Conservation (phyloP, 2,329 filamentous ascomycete species). For the Monosporascus sp. region DNA sequence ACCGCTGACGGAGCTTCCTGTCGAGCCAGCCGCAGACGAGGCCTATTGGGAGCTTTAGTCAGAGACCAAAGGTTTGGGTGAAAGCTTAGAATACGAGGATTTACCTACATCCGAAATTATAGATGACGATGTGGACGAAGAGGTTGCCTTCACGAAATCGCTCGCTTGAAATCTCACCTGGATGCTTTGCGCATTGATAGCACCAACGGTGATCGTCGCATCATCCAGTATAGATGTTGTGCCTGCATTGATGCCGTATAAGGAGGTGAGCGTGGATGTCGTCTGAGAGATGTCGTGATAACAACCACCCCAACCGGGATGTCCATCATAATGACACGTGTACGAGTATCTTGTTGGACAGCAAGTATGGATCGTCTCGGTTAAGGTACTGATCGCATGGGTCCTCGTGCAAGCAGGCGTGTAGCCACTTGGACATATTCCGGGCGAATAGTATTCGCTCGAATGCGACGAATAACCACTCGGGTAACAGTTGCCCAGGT, state of each 20-base stretch:
- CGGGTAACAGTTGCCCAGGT: slow-evolving; percentile 1
- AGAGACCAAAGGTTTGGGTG: background rate
- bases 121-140: background rate
- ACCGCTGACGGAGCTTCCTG: background rate
- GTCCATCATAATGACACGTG: background rate
- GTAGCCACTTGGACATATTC: slow-evolving; percentile 1
- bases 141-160: background rate
- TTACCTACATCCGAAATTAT: background rate
- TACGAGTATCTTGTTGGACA: background rate
- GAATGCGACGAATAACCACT: background rate
- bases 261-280: background rate
- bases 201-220: background rate
- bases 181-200: slow-evolving; percentile 1
- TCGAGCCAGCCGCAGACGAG: background rate
- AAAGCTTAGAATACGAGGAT: background rate
- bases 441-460: slow-evolving; percentile 1
- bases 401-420: background rate
- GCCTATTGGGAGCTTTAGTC: background rate
- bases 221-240: background rate
- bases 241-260: background rate
- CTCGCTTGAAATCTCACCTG: slow-evolving; percentile 4
- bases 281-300: background rate
- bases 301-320: background rate
- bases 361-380: slow-evolving; percentile 2
- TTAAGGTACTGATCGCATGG: background rate